Evolutionary conservation across 2,329 filamentous ascomycete genomes (phyloP), one percentile per base, ranked within the genome.

Genomic region (Rasamsonia emersonii): DNA sequence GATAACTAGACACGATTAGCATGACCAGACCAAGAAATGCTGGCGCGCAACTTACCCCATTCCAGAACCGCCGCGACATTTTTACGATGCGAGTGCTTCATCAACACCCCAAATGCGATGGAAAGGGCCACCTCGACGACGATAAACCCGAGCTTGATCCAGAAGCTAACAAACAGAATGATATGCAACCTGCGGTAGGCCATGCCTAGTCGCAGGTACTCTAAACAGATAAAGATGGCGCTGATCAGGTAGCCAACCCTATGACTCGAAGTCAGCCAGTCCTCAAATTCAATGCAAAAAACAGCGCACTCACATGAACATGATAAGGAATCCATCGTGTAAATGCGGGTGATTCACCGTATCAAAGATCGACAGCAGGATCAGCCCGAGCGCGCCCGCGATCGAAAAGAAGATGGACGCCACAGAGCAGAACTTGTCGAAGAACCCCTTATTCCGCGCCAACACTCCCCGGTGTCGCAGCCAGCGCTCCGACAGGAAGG

Each of bases 181-280:
- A 70, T 73, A 59, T 89, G 75, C 38, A 86, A 65, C 6, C 53
- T 43, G 41, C 80, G 80, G 65, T 88, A 84, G 54, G 81, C 79
- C 32, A 81, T 77, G 16, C 86, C 86, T 1, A 96, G 71, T 2
- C 84, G 78, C 50, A 91, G 81, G 57, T 93, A 95, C 57, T 95
- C 86, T 64, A 76, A 78, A 65, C 88, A 95, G 43, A 89, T 82
- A 59, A 88, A 89, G 45, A 95, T 71, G 35, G 89, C 88, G 4
- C 79, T 85, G 33, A 94, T 53, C 33, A 95, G 66, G 56, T 93
- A 96, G 19, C 86, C 91, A 9, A 59, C 77, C 34, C 60, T 64
- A 24, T 5, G 14, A 27, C 18, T 5, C 14, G 18, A 17, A 4
- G 6, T 31, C 14, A 28, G n/a, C 9, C 4, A 25, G 4, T 9